phyloP scores from a whole-genome alignment of 179 eudicot species.

The Beta macrorhiza region DNA sequence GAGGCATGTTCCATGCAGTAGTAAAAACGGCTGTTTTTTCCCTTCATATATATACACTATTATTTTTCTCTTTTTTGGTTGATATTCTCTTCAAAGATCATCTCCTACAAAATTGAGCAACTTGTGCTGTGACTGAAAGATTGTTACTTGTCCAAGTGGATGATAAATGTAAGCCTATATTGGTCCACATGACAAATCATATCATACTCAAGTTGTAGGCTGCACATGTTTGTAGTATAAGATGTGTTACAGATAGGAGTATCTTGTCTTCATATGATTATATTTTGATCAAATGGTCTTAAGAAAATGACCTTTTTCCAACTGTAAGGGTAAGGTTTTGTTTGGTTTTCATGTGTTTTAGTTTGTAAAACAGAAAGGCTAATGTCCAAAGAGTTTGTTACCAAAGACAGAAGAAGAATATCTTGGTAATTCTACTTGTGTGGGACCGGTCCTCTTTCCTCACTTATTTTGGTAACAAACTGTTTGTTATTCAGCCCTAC shows the following conservation, averaged over 20 bases:
- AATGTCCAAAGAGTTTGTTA: not conserved
- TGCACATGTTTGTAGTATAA: conserved; percentile 23
- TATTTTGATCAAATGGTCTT: not conserved
- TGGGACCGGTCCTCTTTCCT: too few species aligned
- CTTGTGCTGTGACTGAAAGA: conserved; percentile 5
- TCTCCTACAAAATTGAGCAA: conserved; percentile 11
- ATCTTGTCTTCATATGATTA: not conserved
- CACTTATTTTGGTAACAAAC: too few species aligned
- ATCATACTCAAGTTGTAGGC: conserved; percentile 24
- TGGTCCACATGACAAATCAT: conserved; percentile 19
- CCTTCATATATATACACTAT: not conserved
- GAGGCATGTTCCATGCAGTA: conserved; percentile 14
- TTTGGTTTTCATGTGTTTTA: not conserved
- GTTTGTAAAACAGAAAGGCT: not conserved
- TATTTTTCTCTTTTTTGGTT: not conserved
- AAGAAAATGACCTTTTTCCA: not conserved
- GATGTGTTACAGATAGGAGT: not conserved
- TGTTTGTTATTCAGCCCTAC: too few species aligned
- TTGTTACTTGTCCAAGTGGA: not conserved
- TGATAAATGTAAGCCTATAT: conserved; percentile 16
- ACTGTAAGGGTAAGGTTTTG: not conserved
- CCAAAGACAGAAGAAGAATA: too few species aligned
- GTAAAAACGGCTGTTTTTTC: conserved; percentile 15
- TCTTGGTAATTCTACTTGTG: too few species aligned
- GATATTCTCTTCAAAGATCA: not conserved